These are phyloP conservation scores for Biscogniauxia marginata DNA, from an alignment of 2,329 filamentous ascomycete genomes.

Conservation along the genomic window DNA sequence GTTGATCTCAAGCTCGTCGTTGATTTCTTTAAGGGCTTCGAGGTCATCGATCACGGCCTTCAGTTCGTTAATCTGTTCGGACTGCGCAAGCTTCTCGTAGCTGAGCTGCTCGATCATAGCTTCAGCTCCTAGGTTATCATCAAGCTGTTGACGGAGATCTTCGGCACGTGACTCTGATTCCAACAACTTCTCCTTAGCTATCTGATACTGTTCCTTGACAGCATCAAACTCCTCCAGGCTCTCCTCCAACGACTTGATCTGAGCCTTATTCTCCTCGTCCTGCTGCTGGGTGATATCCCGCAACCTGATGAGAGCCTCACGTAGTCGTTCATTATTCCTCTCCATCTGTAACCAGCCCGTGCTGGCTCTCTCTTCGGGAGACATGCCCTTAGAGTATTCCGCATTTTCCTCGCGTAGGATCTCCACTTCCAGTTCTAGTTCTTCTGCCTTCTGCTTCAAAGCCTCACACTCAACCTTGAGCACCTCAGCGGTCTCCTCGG, in stretches of 20 bases:
- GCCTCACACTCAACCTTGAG: conserved; percentile 77
- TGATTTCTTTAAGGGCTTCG: conserved; percentile 86
- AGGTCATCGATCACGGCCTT: conserved; percentile 81
- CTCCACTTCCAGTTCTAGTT: conserved; percentile 84
- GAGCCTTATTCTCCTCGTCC: conserved; percentile 73
- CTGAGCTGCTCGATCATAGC: conserved; percentile 92
- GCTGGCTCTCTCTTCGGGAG: conserved; percentile 80
- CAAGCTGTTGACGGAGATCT: conserved; percentile 86
- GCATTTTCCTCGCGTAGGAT: conserved; percentile 84
- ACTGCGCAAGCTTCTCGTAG: conserved; percentile 80
- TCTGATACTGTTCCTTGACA: conserved; percentile 68
- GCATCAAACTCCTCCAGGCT: conserved; percentile 67
- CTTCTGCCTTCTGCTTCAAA: conserved; percentile 73
- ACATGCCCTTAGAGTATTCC: conserved; percentile 81
- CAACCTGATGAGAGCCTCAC: conserved; percentile 79
- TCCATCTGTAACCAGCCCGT: conserved; percentile 91
- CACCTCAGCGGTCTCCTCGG: conserved; percentile 85
- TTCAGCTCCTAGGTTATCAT: conserved; percentile 83
- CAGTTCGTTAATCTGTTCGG: conserved; percentile 80
- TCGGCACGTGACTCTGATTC: conserved; percentile 74
- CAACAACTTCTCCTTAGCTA: conserved; percentile 69
- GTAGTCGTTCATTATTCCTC: conserved; percentile 80
- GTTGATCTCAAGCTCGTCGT: conserved; percentile 90
- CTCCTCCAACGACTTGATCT: conserved; percentile 71
- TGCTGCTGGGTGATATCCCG: conserved; percentile 85